A percentile compares a stretch with the other conserved stretches of the same genome.
Conservation (phyloP, 176 grass and related monocot species). For the Lolium multiflorum region DNA sequence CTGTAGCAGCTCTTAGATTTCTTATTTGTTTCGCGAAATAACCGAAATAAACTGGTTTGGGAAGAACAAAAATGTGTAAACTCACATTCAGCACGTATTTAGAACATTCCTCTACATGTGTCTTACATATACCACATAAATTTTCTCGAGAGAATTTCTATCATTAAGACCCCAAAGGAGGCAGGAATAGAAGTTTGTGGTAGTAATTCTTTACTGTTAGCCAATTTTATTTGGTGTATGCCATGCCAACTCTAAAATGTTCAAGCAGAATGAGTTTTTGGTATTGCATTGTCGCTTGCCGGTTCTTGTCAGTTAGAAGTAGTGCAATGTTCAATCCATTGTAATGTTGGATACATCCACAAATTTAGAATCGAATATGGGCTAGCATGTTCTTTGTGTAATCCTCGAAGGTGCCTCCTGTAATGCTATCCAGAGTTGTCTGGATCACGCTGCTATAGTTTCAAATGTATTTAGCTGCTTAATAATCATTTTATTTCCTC, state of each 20-base stretch:
- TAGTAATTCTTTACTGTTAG: neutral
- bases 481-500: conserved; percentile 37
- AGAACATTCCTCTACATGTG: neutral
- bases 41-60: neutral
- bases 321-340: neutral
- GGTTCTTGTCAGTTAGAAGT: neutral
- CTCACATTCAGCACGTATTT: conserved; percentile 1
- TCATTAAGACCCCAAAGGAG: neutral
- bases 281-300: neutral
- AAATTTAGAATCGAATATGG: conserved; percentile 7
- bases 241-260: neutral
- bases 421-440: conserved; percentile 4
- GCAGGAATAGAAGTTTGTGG: neutral
- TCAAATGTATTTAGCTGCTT: conserved; percentile 27
- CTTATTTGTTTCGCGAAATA: neutral
- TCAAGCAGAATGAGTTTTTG: neutral
- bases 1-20: neutral
- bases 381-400: neutral
- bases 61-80: neutral
- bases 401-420: neutral
- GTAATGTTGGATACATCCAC: neutral
- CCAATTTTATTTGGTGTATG: neutral
- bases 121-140: neutral
- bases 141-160: neutral
- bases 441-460: neutral